Evolutionary conservation across 2,329 filamentous ascomycete genomes (phyloP).

Genomic region (Trichophyton simii): DNA sequence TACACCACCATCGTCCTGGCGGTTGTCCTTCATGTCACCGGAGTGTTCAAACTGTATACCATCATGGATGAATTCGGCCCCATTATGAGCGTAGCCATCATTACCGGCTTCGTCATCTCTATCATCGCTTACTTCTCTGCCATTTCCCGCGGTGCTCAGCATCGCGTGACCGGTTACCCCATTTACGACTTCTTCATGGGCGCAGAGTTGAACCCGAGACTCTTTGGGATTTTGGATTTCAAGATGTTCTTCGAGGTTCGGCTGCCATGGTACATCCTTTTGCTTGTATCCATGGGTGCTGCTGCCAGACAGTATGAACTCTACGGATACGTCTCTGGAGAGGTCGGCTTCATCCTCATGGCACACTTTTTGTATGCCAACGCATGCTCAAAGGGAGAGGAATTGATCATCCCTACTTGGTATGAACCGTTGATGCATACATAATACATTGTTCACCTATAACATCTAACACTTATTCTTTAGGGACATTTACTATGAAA

Average conservation of each 20-base stretch:
- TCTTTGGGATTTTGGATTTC: slow-evolving; percentile 76
- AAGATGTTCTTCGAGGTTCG: slow-evolving; percentile 96
- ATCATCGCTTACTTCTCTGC: slow-evolving; percentile 80
- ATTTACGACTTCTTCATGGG: slow-evolving; percentile 90
- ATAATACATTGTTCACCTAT: neutral
- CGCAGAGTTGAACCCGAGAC: slow-evolving; percentile 70
- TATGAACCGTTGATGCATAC: slow-evolving; percentile 21
- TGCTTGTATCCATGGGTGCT: slow-evolving; percentile 62
- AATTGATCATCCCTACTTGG: slow-evolving; percentile 80
- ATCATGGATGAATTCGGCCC: slow-evolving; percentile 92
- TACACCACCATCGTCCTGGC: slow-evolving; percentile 70
- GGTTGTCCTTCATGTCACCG: slow-evolving; percentile 63
- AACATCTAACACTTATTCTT: neutral
- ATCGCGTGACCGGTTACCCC: slow-evolving; percentile 77
- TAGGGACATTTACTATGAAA: slow-evolving; percentile 92
- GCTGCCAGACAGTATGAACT: slow-evolving; percentile 71
- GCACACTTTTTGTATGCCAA: slow-evolving; percentile 88
- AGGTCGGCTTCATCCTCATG: slow-evolving; percentile 72
- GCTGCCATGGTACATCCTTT: slow-evolving; percentile 82
- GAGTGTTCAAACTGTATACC: slow-evolving; percentile 78
- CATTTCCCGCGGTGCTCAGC: slow-evolving; percentile 62
- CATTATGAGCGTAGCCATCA: slow-evolving; percentile 81
- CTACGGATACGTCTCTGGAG: slow-evolving; percentile 76
- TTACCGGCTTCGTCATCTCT: slow-evolving; percentile 75
- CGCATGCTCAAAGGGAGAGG: slow-evolving; percentile 82